These are phyloP conservation scores for Graphium sp. DNA, from an alignment of 2,329 filamentous ascomycete genomes.

Conservation along the genomic window DNA sequence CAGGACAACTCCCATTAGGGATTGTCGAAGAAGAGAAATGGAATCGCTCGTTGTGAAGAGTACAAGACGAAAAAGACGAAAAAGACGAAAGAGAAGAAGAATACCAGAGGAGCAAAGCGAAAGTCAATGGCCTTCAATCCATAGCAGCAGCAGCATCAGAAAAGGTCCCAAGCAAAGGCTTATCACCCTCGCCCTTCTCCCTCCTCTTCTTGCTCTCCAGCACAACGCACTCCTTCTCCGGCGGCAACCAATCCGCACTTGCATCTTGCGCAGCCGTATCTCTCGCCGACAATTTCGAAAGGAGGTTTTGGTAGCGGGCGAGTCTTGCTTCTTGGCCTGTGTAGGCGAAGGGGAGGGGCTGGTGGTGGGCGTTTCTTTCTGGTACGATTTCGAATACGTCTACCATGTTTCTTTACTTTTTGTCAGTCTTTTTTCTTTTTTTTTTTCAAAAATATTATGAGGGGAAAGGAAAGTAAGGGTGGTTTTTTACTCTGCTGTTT, in stretches of 20 bases:
- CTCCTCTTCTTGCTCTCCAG: constrained; percentile 7
- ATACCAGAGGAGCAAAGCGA: neutral
- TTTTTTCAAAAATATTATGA: constrained; percentile 1
- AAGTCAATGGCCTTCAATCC: constrained; percentile 12
- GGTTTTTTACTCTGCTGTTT: constrained; percentile 41
- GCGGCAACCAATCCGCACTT: constrained; percentile 36
- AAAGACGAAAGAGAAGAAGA: constrained; percentile 5
- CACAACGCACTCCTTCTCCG: constrained; percentile 28
- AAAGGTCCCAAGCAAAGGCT: constrained; percentile 41
- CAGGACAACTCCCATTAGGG: neutral
- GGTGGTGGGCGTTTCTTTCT: constrained; percentile 22
- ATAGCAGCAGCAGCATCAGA: constrained; percentile 39
- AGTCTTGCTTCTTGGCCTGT: constrained; percentile 37
- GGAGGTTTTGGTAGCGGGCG: constrained; percentile 42
- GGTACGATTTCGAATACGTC: constrained; percentile 51
- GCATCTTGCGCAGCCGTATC: constrained; percentile 19
- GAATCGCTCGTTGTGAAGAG: neutral
- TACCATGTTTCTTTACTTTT: constrained; percentile 47
- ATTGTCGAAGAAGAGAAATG: neutral
- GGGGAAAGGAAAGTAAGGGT: neutral
- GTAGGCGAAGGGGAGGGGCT: constrained; percentile 24
- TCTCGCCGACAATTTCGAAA: constrained; percentile 36
- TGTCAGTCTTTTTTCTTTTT: too few species aligned
- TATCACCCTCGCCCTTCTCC: constrained; percentile 6
- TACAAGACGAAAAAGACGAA: neutral